Conservation (phyloP, 2,329 filamentous ascomycete species). For the Fusarium gaditjirri region DNA sequence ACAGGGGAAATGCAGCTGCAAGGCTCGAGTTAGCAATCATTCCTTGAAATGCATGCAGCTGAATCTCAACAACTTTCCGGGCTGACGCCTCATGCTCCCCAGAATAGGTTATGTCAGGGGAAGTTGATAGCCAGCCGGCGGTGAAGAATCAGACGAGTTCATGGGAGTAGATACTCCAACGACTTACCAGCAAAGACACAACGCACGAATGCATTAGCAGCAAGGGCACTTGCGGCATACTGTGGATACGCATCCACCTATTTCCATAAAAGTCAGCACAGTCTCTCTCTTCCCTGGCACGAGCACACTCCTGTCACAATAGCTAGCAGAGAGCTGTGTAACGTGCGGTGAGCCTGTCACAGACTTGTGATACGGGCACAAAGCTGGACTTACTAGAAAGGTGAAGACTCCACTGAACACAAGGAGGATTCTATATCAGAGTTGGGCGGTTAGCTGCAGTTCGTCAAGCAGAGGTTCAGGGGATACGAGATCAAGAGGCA, state of each 20-base stretch:
- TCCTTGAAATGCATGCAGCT: background rate
- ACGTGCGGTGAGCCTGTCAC: slow-evolving; percentile 23
- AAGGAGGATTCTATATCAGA: slow-evolving; percentile 71
- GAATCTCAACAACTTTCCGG: background rate
- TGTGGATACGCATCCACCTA: slow-evolving; percentile 79
- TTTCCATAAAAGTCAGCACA: slow-evolving; percentile 32
- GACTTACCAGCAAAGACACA: slow-evolving; percentile 76
- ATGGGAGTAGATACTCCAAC: background rate
- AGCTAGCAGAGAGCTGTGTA: slow-evolving; percentile 18
- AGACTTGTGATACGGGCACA: slow-evolving; percentile 11
- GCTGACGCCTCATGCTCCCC: background rate
- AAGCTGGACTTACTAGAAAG: slow-evolving; percentile 73
- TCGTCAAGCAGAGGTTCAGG: slow-evolving; percentile 19
- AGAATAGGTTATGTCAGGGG: background rate
- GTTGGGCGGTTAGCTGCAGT: slow-evolving; percentile 43
- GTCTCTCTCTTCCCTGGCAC: slow-evolving; percentile 30
- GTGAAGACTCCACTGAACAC: slow-evolving; percentile 89
- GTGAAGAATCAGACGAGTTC: slow-evolving; percentile 7
- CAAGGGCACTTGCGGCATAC: slow-evolving; percentile 81
- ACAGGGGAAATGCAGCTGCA: slow-evolving; percentile 78
- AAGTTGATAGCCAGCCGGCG: background rate
- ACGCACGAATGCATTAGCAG: slow-evolving; percentile 84
- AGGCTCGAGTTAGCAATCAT: background rate
- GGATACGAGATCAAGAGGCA: slow-evolving; percentile 41
- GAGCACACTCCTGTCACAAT: slow-evolving; percentile 19